Evolutionary conservation across 257 asterid species (phyloP).

Genomic region (Mitragyna speciosa): DNA sequence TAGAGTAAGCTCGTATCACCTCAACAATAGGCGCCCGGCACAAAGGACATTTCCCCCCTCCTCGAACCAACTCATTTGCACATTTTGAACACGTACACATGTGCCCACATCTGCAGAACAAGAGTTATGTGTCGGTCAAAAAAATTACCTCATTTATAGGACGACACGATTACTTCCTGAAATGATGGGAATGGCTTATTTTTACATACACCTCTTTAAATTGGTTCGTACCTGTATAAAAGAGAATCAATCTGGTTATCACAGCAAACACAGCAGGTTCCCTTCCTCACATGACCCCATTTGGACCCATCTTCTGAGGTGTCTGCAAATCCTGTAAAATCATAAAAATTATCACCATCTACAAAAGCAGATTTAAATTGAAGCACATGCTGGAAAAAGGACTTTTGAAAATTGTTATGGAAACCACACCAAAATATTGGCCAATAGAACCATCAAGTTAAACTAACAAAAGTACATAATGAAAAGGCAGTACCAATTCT

Average conservation of each 20-base stretch:
- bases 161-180: background rate
- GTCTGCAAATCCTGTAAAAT: slow-evolving; percentile 55
- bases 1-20: slow-evolving; percentile 93
- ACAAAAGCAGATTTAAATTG: background rate
- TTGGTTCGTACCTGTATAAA: slow-evolving; percentile 72
- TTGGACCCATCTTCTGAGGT: slow-evolving; percentile 77
- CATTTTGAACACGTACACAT: slow-evolving; percentile 95
- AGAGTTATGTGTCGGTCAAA: background rate
- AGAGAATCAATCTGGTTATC: slow-evolving; percentile 89
- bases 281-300: slow-evolving; percentile 84
- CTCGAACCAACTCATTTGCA: slow-evolving; percentile 78
- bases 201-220: background rate
- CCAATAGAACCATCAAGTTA: background rate
- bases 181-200: background rate
- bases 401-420: background rate
- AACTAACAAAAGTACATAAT: background rate
- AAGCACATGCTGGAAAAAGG: background rate
- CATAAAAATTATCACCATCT: background rate
- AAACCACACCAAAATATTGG: background rate
- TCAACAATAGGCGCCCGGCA: slow-evolving; percentile 93
- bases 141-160: background rate
- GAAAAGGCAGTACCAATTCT: background rate
- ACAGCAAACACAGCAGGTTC: slow-evolving; percentile 94
- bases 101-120: slow-evolving; percentile 82
- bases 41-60: slow-evolving; percentile 89